phyloP scores from a whole-genome alignment of 257 asterid species.

The Capsicum chinense region DNA sequence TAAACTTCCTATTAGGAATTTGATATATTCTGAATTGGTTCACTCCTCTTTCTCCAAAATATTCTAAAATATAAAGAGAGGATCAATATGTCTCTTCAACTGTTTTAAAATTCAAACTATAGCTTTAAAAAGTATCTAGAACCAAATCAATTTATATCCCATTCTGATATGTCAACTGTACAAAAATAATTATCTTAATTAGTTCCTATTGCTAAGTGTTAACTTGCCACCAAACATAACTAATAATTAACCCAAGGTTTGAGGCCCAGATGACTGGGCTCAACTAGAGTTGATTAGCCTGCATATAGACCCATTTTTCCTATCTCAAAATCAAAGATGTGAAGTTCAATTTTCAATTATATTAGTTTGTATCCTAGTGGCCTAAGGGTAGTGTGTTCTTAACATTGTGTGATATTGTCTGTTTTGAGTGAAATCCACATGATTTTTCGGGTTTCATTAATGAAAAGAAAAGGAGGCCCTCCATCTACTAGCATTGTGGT shows the following conservation, averaged over 20 bases:
- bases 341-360: neutral
- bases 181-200: neutral
- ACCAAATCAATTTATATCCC: constrained; percentile 9
- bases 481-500: too few relatives aligned
- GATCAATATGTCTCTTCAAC: constrained; percentile 28
- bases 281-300: neutral
- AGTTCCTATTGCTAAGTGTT: neutral
- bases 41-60: constrained; percentile 16
- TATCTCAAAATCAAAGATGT: neutral
- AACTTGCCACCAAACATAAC: neutral
- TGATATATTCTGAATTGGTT: constrained; percentile 18
- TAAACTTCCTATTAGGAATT: constrained; percentile 22
- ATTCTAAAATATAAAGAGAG: constrained; percentile 13
- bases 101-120: neutral
- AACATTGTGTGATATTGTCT: neutral
- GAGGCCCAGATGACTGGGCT: neutral
- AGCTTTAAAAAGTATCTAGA: neutral
- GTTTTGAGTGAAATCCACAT: neutral
- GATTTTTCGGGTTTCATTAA: neutral
- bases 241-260: neutral
- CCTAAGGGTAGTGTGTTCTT: neutral
- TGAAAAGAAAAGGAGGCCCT: too few relatives aligned
- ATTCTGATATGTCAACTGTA: neutral
- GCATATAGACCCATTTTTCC: neutral
- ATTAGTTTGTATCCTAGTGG: neutral